Percentiles rank a stretch among this genome's conserved stretches.
phyloP scores from a whole-genome alignment of 2,329 filamentous ascomycete species.

The Beauveria rudraprayagi region DNA sequence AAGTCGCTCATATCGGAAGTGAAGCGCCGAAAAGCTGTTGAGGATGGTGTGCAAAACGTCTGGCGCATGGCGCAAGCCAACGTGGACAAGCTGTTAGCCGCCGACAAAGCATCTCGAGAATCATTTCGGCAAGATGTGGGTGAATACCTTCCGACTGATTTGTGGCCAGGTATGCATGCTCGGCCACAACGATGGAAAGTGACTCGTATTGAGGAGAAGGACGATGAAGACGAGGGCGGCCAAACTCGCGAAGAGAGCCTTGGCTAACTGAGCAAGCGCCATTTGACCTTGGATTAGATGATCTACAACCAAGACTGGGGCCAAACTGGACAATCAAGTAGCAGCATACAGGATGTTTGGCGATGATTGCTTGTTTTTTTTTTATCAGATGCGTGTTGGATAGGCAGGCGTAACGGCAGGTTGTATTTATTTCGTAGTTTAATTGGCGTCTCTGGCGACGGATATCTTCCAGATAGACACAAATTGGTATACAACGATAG shows the following conservation, averaged over 20 bases:
- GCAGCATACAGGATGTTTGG: not conserved
- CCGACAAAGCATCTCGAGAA: conserved; percentile 66
- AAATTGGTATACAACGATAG: conserved; percentile 5
- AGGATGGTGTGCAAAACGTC: conserved; percentile 65
- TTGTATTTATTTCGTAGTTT: not conserved
- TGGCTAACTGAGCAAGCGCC: not conserved
- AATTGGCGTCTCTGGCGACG: not conserved
- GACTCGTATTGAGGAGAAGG: conserved; percentile 26
- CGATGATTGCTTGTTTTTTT: not conserved
- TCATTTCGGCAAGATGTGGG: conserved; percentile 75
- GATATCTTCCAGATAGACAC: not conserved
- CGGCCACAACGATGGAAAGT: conserved; percentile 47
- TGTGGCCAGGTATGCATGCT: conserved; percentile 72
- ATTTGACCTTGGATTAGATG: not conserved
- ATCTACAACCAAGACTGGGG: not conserved
- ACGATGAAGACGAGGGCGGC: conserved; percentile 3
- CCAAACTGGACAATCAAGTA: not conserved
- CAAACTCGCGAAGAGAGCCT: not conserved
- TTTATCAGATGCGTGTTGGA: not conserved
- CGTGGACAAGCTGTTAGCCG: conserved; percentile 65
- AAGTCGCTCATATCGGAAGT: conserved; percentile 78
- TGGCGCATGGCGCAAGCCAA: conserved; percentile 71
- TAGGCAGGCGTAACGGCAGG: not conserved
- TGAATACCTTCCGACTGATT: conserved; percentile 77
- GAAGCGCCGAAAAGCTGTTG: conserved; percentile 62